phyloP scores from a whole-genome alignment of 176 grass and related monocot species.

The Otatea glauca region DNA sequence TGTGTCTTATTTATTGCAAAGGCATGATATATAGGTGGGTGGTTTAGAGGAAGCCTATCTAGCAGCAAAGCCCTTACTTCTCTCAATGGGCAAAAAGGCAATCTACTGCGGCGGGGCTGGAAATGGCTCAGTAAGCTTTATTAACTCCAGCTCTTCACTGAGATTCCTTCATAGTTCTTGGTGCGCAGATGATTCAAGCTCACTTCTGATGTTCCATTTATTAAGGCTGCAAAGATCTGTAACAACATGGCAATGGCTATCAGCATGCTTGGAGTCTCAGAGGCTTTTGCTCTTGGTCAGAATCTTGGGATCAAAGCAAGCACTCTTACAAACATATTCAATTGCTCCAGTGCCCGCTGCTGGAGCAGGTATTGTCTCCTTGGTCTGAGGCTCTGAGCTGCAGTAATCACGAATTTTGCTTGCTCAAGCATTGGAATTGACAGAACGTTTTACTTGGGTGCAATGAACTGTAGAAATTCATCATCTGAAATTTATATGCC shows the following conservation, averaged over 20 bases:
- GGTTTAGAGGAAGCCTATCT: conserved; percentile 83
- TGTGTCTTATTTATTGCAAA: conserved; percentile 38
- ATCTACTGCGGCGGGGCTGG: conserved; percentile 90
- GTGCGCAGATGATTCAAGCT: background rate
- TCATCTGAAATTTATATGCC: conserved; percentile 22
- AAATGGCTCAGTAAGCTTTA: conserved; percentile 79
- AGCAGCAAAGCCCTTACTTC: conserved; percentile 82
- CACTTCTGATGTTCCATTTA: conserved; percentile 28
- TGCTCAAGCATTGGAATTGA: background rate
- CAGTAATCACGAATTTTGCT: background rate
- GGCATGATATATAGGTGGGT: conserved; percentile 67
- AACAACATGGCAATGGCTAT: conserved; percentile 97
- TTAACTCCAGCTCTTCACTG: conserved; percentile 25
- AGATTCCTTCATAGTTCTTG: background rate
- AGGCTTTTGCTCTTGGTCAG: conserved; percentile 94
- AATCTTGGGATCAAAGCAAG: conserved; percentile 82
- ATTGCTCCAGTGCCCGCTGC: conserved; percentile 93
- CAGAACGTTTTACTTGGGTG: background rate
- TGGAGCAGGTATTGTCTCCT: conserved; percentile 81
- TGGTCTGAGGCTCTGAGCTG: background rate
- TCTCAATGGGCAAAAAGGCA: conserved; percentile 76
- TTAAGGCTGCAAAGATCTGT: conserved; percentile 93
- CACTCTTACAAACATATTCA: conserved; percentile 84
- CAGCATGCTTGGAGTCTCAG: conserved; percentile 90
- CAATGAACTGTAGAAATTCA: background rate